Evolutionary conservation across 768 basidiomycete species (phyloP).

Genomic region (Xanthoconium purpureum): DNA sequence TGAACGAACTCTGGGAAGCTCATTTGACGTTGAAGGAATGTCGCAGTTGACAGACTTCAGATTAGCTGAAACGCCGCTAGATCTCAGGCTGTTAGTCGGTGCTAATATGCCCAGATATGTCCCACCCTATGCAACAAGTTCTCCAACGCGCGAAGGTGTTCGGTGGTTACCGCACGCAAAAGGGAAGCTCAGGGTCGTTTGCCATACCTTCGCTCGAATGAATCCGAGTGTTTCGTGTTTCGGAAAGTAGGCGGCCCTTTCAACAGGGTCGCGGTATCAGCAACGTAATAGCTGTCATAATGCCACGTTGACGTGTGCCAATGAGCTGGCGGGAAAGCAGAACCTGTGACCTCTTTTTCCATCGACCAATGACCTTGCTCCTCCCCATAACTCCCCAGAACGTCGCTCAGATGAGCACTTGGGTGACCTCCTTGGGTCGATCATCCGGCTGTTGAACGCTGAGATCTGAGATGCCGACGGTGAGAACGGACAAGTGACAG

Average conservation of each 20-base stretch:
- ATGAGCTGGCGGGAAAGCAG: neutral
- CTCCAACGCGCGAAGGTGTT: slow-evolving; percentile 1
- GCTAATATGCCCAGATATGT: neutral
- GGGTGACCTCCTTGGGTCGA: slow-evolving; percentile 1
- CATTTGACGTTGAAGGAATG: neutral
- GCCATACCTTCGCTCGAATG: neutral
- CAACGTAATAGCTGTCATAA: slow-evolving; percentile 13
- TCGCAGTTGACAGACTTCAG: slow-evolving; percentile 1
- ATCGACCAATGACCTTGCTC: neutral
- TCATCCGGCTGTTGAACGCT: neutral
- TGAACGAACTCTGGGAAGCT: slow-evolving; percentile 2
- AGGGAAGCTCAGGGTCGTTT: slow-evolving; percentile 7
- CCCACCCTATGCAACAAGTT: neutral
- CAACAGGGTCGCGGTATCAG: slow-evolving; percentile 12
- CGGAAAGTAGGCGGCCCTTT: slow-evolving; percentile 2
- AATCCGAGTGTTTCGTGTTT: slow-evolving; percentile 2
- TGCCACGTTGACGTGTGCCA: slow-evolving; percentile 6
- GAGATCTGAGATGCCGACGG: slow-evolving; percentile 4
- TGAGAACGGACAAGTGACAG: slow-evolving; percentile 11
- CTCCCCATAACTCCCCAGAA: neutral
- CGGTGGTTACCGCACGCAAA: slow-evolving; percentile 8
- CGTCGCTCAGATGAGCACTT: neutral
- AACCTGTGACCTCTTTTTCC: neutral
- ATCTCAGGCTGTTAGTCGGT: slow-evolving; percentile 7
- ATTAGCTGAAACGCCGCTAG: slow-evolving; percentile 17